Percentiles rank a stretch among this genome's conserved stretches.
Evolutionary conservation across 768 basidiomycete species (phyloP).

Genomic region (Termitomyces sp.): DNA sequence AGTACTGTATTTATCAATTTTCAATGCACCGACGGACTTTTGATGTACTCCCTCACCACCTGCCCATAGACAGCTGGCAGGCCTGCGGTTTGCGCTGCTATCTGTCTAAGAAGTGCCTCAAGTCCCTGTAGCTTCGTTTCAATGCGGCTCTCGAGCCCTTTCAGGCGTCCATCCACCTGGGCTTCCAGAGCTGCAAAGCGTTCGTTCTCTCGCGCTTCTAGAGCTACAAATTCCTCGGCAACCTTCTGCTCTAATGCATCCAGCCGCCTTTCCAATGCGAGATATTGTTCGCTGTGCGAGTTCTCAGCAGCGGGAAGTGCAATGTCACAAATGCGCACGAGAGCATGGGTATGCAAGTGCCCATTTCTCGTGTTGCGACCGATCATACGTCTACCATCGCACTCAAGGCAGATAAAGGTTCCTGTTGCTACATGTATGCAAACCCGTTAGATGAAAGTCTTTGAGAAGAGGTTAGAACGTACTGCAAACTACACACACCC

Average conservation of each 20-base stretch:
- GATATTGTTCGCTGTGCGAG: slow-evolving; percentile 20
- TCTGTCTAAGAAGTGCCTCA: slow-evolving; percentile 18
- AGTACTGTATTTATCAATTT: too few relatives aligned
- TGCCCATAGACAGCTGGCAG: slow-evolving; percentile 23
- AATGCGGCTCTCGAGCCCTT: slow-evolving; percentile 6
- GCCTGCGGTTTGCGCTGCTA: slow-evolving; percentile 21
- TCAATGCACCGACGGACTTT: slow-evolving; percentile 5
- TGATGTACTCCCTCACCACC: slow-evolving; percentile 15
- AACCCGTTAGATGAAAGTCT: not conserved
- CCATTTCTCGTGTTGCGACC: slow-evolving; percentile 2
- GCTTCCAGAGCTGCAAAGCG: slow-evolving; percentile 21
- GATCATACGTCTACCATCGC: slow-evolving; percentile 16
- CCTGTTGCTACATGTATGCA: slow-evolving; percentile 19
- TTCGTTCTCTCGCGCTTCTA: slow-evolving; percentile 19
- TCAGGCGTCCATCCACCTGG: slow-evolving; percentile 14
- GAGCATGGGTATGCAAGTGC: slow-evolving; percentile 18
- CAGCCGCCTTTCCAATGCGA: slow-evolving; percentile 24
- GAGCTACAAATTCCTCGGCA: slow-evolving; percentile 19
- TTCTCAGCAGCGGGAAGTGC: slow-evolving; percentile 13
- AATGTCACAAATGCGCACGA: slow-evolving; percentile 21
- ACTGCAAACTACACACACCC: slow-evolving; percentile 17
- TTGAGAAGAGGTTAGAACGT: not conserved
- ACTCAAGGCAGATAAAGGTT: slow-evolving; percentile 26
- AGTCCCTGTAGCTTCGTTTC: slow-evolving; percentile 14
- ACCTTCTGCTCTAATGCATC: slow-evolving; percentile 23